phyloP scores from a whole-genome alignment of 169 alveolate genomes.

The Plasmodium gonderi region DNA sequence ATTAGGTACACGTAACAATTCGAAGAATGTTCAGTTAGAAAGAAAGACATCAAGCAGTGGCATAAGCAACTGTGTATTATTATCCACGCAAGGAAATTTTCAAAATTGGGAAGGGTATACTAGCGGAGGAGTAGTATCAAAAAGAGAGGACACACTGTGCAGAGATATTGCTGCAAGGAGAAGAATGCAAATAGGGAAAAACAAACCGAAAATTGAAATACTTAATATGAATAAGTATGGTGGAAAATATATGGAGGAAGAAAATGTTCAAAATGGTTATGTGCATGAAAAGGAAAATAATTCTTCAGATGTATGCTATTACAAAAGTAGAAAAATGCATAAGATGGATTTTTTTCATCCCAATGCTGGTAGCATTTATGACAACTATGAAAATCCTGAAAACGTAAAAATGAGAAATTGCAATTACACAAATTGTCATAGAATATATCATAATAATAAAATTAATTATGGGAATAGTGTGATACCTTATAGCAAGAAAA shows the following conservation, averaged over 20 bases:
- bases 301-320: neutral
- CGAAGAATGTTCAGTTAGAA: neutral
- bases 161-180: neutral
- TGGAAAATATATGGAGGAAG: slow-evolving; percentile 7
- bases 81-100: neutral
- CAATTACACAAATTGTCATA: neutral
- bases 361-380: neutral
- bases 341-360: slow-evolving; percentile 38
- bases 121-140: neutral
- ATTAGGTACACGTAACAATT: neutral
- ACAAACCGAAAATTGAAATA: neutral
- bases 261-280: neutral
- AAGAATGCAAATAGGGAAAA: neutral
- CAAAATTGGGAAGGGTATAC: neutral
- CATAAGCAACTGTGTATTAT: neutral
- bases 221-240: neutral
- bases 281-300: neutral
- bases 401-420: neutral
- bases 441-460: neutral
- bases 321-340: slow-evolving; percentile 46
- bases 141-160: neutral
- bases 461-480: neutral
- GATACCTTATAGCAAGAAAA: neutral
- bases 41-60: neutral
- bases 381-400: neutral